phyloP scores from a whole-genome alignment of 2,329 filamentous ascomycete genomes.

The Apiospora phragmitis region DNA sequence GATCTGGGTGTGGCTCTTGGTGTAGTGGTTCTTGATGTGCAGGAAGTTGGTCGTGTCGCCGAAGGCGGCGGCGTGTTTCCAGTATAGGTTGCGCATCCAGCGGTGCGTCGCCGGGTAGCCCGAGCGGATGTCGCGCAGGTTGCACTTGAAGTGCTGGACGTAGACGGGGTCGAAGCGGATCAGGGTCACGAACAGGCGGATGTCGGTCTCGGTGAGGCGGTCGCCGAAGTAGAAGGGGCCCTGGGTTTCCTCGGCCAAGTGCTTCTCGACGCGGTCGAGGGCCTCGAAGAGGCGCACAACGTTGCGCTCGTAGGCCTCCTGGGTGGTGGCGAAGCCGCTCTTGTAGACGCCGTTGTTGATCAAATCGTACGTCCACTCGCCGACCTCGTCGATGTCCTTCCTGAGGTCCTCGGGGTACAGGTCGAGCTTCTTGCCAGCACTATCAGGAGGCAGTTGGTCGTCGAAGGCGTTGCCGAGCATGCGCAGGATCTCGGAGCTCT shows the following conservation, averaged over 20 bases:
- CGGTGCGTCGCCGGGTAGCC: slow-evolving; percentile 80
- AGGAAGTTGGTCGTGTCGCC: slow-evolving; percentile 83
- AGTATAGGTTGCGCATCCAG: slow-evolving; percentile 85
- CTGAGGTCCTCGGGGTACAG: slow-evolving; percentile 69
- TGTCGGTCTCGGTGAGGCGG: slow-evolving; percentile 76
- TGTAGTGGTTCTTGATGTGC: slow-evolving; percentile 85
- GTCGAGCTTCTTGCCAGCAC: slow-evolving; percentile 44
- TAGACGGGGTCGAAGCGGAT: slow-evolving; percentile 61
- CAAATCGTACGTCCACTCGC: slow-evolving; percentile 77
- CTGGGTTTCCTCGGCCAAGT: slow-evolving; percentile 52
- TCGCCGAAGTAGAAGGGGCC: slow-evolving; percentile 77
- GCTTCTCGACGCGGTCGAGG: slow-evolving; percentile 74
- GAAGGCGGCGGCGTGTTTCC: slow-evolving; percentile 79
- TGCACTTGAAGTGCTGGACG: slow-evolving; percentile 87
- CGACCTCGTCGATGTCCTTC: slow-evolving; percentile 70
- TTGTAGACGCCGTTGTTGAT: slow-evolving; percentile 75
- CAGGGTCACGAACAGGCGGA: slow-evolving; percentile 56
- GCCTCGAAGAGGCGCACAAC: slow-evolving; percentile 71
- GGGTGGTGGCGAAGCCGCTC: slow-evolving; percentile 81
- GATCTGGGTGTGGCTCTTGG: slow-evolving; percentile 63
- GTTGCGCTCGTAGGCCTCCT: slow-evolving; percentile 78
- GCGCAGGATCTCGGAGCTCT: slow-evolving; percentile 88
- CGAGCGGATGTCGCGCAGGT: slow-evolving; percentile 78
- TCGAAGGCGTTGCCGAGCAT: slow-evolving; percentile 88
- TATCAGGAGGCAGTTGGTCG: slow-evolving; percentile 59